Evolutionary conservation across 2,329 filamentous ascomycete species (phyloP).

Genomic region (Neopestalotiopsis sp.): DNA sequence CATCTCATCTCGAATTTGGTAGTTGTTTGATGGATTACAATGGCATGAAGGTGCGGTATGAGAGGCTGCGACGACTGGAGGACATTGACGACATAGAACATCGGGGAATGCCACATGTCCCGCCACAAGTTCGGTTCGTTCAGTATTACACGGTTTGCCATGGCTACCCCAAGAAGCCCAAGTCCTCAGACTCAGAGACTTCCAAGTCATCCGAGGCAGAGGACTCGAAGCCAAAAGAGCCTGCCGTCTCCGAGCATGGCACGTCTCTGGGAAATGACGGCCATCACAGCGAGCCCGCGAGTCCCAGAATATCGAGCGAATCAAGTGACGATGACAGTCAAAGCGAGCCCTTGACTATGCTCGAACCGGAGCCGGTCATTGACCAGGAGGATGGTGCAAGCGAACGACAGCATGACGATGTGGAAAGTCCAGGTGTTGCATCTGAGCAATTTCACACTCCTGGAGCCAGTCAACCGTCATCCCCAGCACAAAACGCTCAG

Average conservation of each 20-base stretch:
- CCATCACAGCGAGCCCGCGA: constrained; percentile 28
- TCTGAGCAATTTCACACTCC: constrained; percentile 25
- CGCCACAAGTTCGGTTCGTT: constrained; percentile 72
- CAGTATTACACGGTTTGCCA: constrained; percentile 93
- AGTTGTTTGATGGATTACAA: constrained; percentile 78
- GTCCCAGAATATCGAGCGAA: constrained; percentile 50
- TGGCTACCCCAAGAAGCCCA: constrained; percentile 65
- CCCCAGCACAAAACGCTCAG: background rate
- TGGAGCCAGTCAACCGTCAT: background rate
- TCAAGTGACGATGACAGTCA: constrained; percentile 51
- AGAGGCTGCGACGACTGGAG: constrained; percentile 72
- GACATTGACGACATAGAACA: constrained; percentile 63
- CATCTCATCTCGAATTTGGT: constrained; percentile 84
- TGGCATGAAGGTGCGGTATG: constrained; percentile 73
- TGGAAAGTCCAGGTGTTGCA: constrained; percentile 32
- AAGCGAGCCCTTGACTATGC: constrained; percentile 20
- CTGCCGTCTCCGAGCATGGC: constrained; percentile 14
- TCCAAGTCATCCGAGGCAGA: constrained; percentile 14
- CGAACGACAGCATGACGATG: constrained; percentile 8
- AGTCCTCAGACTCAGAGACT: constrained; percentile 27
- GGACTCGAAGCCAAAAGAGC: constrained; percentile 1
- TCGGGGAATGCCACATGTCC: constrained; percentile 38
- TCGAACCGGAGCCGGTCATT: constrained; percentile 21
- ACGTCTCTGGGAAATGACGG: constrained; percentile 25
- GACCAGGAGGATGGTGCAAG: constrained; percentile 20